These are phyloP conservation scores for Globisporangium iwayamae DNA, from an alignment of 352 stramenopile species.

Conservation along the genomic window DNA sequence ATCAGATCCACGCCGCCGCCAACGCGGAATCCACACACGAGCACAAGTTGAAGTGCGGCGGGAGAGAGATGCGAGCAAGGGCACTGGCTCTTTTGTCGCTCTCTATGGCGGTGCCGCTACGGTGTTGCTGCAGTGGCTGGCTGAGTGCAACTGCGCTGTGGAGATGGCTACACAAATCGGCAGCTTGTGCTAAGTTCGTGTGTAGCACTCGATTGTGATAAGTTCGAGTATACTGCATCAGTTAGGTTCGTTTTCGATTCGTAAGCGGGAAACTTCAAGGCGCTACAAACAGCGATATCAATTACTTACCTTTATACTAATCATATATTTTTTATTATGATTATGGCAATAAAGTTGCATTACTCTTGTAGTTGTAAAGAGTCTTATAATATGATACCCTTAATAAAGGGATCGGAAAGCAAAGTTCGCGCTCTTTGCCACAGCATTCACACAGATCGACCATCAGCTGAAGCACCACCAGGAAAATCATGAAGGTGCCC, in stretches of 20 bases:
- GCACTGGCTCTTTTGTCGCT: background rate
- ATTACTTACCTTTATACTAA: background rate
- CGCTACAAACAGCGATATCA: too few relatives aligned
- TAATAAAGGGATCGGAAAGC: background rate
- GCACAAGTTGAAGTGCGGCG: background rate
- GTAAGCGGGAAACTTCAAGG: constrained; percentile 8
- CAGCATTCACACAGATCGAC: background rate
- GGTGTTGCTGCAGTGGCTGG: background rate
- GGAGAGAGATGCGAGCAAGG: background rate
- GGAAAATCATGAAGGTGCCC: constrained; percentile 15
- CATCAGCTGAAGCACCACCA: background rate
- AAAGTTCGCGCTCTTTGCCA: background rate
- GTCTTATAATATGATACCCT: background rate
- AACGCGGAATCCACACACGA: background rate
- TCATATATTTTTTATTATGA: background rate
- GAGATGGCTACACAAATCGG: background rate
- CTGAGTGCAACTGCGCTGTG: background rate
- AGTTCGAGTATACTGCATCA: background rate
- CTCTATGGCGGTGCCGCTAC: background rate
- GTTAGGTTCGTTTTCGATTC: constrained; percentile 3
- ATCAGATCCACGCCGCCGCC: background rate
- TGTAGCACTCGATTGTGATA: background rate
- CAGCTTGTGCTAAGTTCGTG: background rate
- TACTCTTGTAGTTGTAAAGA: background rate
- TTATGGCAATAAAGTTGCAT: too few relatives aligned